Percentiles rank a stretch among this genome's conserved stretches.
phyloP scores from a whole-genome alignment of 306 rosid species.

The Prunus davidiana region DNA sequence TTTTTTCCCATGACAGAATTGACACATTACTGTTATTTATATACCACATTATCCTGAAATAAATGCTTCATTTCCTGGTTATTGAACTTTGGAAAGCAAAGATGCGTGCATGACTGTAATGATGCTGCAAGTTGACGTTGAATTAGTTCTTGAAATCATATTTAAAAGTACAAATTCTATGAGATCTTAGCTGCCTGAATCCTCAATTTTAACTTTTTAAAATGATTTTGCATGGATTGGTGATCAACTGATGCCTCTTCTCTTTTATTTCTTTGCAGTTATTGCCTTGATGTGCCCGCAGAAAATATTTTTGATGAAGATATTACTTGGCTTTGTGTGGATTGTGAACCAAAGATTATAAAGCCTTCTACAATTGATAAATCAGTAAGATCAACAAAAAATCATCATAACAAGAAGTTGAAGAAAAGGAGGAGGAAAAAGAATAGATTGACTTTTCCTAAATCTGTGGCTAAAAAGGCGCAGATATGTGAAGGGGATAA shows the following conservation, averaged over 20 bases:
- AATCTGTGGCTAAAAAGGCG: slow-evolving; percentile 12
- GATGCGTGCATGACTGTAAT: too few relatives aligned
- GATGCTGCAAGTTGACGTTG: background rate
- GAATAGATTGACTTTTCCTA: slow-evolving; percentile 18
- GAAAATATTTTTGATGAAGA: slow-evolving; percentile 18
- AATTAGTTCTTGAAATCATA: background rate
- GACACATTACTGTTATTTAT: background rate
- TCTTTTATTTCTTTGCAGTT: slow-evolving; percentile 3
- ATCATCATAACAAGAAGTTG: slow-evolving; percentile 1
- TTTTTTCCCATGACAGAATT: too few relatives aligned
- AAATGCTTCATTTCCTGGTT: background rate
- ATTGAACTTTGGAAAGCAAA: background rate
- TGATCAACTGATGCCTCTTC: background rate
- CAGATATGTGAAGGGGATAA: slow-evolving; percentile 16
- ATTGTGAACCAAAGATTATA: slow-evolving; percentile 41
- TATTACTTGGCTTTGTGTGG: slow-evolving; percentile 73
- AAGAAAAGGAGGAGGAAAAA: slow-evolving; percentile 17
- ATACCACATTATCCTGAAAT: background rate
- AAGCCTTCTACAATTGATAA: slow-evolving; percentile 22
- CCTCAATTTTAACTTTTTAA: background rate
- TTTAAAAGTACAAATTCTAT: background rate
- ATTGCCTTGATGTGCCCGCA: slow-evolving; percentile 11
- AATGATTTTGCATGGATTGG: background rate
- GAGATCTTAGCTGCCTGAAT: background rate
- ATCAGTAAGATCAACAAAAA: background rate